Evolutionary conservation across 257 asterid genomes (phyloP).

Genomic region (Prunella vulgaris): DNA sequence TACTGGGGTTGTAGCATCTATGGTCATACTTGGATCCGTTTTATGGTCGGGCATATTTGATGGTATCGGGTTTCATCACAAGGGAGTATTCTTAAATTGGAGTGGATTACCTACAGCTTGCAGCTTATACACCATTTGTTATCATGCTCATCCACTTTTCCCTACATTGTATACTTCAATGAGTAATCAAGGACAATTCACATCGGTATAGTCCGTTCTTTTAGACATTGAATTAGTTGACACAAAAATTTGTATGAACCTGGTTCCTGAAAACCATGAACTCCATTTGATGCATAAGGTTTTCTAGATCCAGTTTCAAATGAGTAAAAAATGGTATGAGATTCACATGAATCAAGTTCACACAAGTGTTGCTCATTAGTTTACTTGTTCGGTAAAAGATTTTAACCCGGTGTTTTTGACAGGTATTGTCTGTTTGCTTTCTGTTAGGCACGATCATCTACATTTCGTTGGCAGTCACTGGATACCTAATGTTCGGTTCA

Average conservation of each 20-base stretch:
- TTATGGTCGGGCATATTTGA: slow-evolving; percentile 40
- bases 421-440: slow-evolving; percentile 46
- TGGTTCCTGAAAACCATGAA: too few relatives aligned
- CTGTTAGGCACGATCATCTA: slow-evolving; percentile 34
- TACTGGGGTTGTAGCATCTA: slow-evolving; percentile 50
- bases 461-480: slow-evolving; percentile 39
- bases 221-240: neutral
- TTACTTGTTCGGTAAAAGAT: neutral
- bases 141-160: slow-evolving; percentile 62
- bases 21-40: slow-evolving; percentile 39
- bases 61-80: slow-evolving; percentile 42
- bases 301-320: too few relatives aligned
- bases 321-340: too few relatives aligned
- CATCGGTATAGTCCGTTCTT: slow-evolving; percentile 33
- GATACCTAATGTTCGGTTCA: slow-evolving; percentile 54
- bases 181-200: slow-evolving; percentile 41
- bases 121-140: slow-evolving; percentile 59
- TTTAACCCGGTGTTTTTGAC: slow-evolving; percentile 9
- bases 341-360: too few relatives aligned
- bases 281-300: too few relatives aligned
- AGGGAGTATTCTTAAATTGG: slow-evolving; percentile 40
- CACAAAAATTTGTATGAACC: too few relatives aligned
- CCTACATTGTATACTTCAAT: slow-evolving; percentile 59
- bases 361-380: too few relatives aligned
- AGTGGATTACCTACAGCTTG: slow-evolving; percentile 51